Evolutionary conservation across 306 rosid species (phyloP).

Genomic region (Castanea crenata): DNA sequence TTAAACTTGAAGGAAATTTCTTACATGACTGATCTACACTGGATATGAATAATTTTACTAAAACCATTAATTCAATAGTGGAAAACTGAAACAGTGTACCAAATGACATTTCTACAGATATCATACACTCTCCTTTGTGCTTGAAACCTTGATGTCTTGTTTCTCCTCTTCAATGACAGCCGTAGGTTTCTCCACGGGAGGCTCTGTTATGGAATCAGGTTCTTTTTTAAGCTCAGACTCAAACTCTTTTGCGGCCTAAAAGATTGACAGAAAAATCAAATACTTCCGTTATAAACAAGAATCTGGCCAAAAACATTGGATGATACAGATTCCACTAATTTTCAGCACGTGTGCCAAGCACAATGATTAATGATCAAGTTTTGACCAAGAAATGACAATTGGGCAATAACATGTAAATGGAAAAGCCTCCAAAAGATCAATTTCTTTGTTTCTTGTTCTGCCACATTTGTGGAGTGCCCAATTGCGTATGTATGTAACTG

Average conservation of each 20-base stretch:
- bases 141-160: conserved; percentile 54
- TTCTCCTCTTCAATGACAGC: conserved; percentile 54
- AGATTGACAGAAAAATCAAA: conserved; percentile 24
- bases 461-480: not conserved
- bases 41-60: conserved; percentile 19
- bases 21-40: conserved; percentile 17
- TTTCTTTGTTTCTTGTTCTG: not conserved
- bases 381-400: not conserved
- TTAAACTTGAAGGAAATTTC: conserved; percentile 7
- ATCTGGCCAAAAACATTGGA: not conserved
- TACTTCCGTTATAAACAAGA: conserved; percentile 6
- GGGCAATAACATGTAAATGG: not conserved
- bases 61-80: conserved; percentile 8
- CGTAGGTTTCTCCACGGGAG: conserved; percentile 41
- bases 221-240: conserved; percentile 84
- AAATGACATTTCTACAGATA: conserved; percentile 17
- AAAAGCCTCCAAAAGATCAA: not conserved
- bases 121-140: conserved; percentile 73
- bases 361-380: not conserved
- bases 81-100: conserved; percentile 20
- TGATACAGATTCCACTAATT: not conserved
- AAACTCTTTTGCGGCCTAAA: conserved; percentile 96
- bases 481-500: not conserved
- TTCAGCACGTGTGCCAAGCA: not conserved
- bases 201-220: conserved; percentile 47